Percentiles rank a stretch among this genome's conserved stretches.
Conservation (phyloP, 2,329 filamentous ascomycete species). For the Fusarium goolgardi region DNA sequence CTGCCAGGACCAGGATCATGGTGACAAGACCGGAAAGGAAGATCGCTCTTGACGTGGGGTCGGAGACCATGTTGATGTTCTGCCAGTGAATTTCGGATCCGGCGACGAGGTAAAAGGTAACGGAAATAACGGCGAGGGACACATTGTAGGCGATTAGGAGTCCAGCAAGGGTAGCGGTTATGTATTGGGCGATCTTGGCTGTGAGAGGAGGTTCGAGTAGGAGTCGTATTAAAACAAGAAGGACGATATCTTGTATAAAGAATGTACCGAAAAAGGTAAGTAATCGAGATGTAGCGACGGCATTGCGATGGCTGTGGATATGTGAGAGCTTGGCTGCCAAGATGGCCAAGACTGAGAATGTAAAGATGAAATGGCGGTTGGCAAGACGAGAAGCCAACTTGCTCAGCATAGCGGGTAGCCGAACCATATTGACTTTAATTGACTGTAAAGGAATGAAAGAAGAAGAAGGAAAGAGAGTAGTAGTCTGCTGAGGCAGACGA, state of each 20-base stretch:
- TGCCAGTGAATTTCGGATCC: conserved; percentile 54
- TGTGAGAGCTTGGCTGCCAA: conserved; percentile 50
- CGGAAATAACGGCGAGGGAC: conserved; percentile 41
- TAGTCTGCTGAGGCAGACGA: neutral
- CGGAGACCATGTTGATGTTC: conserved; percentile 50
- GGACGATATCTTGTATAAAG: conserved; percentile 50
- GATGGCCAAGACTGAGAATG: conserved; percentile 47
- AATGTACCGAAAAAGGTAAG: conserved; percentile 51
- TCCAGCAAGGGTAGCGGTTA: conserved; percentile 30
- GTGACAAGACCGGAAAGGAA: conserved; percentile 52
- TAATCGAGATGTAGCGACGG: conserved; percentile 47
- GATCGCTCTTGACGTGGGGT: conserved; percentile 49
- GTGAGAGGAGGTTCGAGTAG: conserved; percentile 46
- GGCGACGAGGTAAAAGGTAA: conserved; percentile 51
- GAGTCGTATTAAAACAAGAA: conserved; percentile 50
- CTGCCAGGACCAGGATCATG: conserved; percentile 37
- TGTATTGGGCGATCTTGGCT: conserved; percentile 17
- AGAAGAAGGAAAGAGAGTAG: neutral
- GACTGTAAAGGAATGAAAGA: neutral
- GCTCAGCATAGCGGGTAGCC: conserved; percentile 5
- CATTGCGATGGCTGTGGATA: conserved; percentile 48
- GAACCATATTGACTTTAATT: neutral
- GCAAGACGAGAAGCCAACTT: conserved; percentile 42
- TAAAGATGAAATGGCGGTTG: conserved; percentile 50
- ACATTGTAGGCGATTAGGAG: conserved; percentile 41